A percentile compares a stretch with the other conserved stretches of the same genome.
These are phyloP conservation scores for Metschnikowia cerradonensis DNA, from an alignment of 805 yeast genomes.

Conservation along the genomic window DNA sequence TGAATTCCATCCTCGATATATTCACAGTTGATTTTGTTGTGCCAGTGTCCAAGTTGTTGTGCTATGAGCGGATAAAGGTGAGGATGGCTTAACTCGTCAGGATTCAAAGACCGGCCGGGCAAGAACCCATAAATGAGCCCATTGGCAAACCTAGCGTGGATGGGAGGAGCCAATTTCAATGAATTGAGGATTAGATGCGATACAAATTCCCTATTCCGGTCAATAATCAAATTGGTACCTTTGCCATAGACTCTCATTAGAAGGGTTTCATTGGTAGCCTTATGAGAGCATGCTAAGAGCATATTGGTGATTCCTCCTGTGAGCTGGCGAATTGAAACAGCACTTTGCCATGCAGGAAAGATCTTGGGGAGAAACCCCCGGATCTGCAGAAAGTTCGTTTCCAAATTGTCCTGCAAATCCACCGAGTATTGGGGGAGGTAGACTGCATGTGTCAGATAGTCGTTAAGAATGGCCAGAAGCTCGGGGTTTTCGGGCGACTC, in stretches of 20 bases:
- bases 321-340: constrained; percentile 39
- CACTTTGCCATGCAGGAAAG: constrained; percentile 41
- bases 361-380: constrained; percentile 37
- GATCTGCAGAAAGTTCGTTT: constrained; percentile 35
- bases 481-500: constrained; percentile 2
- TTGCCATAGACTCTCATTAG: constrained; percentile 71
- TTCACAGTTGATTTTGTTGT: constrained; percentile 42
- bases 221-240: constrained; percentile 68
- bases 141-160: constrained; percentile 64
- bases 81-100: constrained; percentile 48
- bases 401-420: constrained; percentile 33
- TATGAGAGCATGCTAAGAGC: constrained; percentile 46
- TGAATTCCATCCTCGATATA: constrained; percentile 46
- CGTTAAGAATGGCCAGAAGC: constrained; percentile 15
- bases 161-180: constrained; percentile 60
- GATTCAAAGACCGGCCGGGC: constrained; percentile 57
- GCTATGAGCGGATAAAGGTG: constrained; percentile 56
- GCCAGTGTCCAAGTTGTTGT: constrained; percentile 69
- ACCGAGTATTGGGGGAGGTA: constrained; percentile 45
- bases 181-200: constrained; percentile 62
- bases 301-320: constrained; percentile 66
- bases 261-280: constrained; percentile 30
- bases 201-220: constrained; percentile 69
- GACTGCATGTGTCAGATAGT: constrained; percentile 45
- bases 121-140: constrained; percentile 70